Conservation (phyloP, 305 asterid species). For the Fraxinus albicans region DNA sequence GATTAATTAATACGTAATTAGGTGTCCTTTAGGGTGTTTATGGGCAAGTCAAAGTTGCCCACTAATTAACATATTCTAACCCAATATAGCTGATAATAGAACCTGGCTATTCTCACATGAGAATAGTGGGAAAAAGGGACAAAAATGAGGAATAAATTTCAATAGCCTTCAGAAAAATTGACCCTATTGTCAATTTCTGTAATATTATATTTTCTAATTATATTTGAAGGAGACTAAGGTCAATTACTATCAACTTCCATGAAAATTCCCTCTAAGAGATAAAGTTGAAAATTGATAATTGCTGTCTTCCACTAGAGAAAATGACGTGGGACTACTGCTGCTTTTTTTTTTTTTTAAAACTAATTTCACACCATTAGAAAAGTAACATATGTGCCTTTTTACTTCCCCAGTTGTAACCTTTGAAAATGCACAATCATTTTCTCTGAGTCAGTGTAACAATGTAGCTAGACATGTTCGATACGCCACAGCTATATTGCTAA, state of each 20-base stretch:
- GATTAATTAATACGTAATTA: not conserved
- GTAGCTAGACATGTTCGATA: conserved; percentile 30
- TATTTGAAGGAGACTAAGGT: conserved; percentile 24
- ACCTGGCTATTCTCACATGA: not conserved
- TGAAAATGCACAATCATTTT: conserved; percentile 18
- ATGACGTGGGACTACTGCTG: conserved; percentile 12
- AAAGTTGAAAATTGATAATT: conserved; percentile 5
- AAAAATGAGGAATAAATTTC: not conserved
- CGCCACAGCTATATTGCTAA: conserved; percentile 38
- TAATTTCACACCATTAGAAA: conserved; percentile 16
- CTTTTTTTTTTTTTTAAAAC: not conserved
- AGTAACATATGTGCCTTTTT: conserved; percentile 24
- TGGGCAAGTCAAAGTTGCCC: not conserved
- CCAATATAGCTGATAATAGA: not conserved
- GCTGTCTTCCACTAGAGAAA: conserved; percentile 37
- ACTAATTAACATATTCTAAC: not conserved
- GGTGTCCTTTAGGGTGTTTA: not conserved
- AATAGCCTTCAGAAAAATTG: not conserved
- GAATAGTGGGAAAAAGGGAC: not conserved
- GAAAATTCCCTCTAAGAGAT: conserved; percentile 9
- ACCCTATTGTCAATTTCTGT: not conserved
- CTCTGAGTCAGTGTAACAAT: conserved; percentile 11
- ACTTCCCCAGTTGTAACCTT: conserved; percentile 29
- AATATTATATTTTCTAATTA: not conserved
- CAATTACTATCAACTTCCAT: conserved; percentile 28